Conservation (phyloP, 1,284 basidiomycete genomes). For the Cutaneotrichosporon cutaneum region DNA sequence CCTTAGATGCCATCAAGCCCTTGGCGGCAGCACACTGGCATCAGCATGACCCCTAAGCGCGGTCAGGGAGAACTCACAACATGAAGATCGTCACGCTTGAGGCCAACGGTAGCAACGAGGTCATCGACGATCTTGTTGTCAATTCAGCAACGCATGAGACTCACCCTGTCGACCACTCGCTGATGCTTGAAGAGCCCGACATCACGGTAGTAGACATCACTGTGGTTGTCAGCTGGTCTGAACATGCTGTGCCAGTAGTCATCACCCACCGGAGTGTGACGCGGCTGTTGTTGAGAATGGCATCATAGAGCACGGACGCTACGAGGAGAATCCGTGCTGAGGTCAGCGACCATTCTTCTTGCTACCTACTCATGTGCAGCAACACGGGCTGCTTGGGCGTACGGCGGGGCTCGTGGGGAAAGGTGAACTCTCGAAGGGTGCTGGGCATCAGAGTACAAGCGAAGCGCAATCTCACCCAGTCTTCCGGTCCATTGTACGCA, state of each 20-base stretch:
- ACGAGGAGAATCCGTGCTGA: constrained; percentile 38
- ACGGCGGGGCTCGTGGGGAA: constrained; percentile 33
- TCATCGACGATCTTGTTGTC: constrained; percentile 76
- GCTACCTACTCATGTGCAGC: constrained; percentile 27
- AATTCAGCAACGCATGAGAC: constrained; percentile 23
- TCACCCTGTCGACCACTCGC: constrained; percentile 68
- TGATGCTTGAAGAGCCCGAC: constrained; percentile 73
- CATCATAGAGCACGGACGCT: constrained; percentile 38
- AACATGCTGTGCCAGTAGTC: background rate
- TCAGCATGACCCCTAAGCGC: constrained; percentile 16
- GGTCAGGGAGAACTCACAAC: constrained; percentile 60
- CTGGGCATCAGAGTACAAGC: constrained; percentile 15
- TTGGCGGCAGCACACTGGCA: constrained; percentile 78
- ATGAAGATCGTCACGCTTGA: constrained; percentile 72
- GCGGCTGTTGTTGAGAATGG: constrained; percentile 29
- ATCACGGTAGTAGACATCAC: constrained; percentile 85
- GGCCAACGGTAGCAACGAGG: constrained; percentile 72
- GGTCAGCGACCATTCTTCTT: background rate
- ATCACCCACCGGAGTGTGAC: constrained; percentile 40
- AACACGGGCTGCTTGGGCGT: constrained; percentile 8
- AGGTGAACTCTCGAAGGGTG: constrained; percentile 30
- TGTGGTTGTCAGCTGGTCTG: constrained; percentile 43
- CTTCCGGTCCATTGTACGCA: constrained; percentile 17
- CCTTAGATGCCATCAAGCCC: constrained; percentile 72
- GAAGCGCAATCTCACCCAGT: constrained; percentile 22